Evolutionary conservation across 2,329 filamentous ascomycete species (phyloP).

Genomic region (Ceratocystis papillata): DNA sequence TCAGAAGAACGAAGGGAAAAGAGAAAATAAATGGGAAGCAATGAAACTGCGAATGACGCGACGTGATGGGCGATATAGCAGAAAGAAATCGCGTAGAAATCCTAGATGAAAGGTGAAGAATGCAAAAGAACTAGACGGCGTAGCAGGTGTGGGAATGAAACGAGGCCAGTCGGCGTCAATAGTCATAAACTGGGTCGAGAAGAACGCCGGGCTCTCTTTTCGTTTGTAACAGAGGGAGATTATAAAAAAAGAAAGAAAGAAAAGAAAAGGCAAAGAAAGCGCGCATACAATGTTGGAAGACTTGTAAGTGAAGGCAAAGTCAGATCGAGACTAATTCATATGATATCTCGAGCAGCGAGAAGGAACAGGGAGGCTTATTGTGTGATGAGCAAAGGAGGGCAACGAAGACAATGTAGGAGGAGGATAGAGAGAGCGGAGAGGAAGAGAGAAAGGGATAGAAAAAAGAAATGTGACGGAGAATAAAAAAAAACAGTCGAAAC

Average conservation of each 20-base stretch:
- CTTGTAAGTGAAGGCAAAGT: not conserved
- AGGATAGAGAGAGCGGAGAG: not conserved
- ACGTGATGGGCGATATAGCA: not conserved
- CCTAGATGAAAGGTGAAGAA: slow-evolving; percentile 6
- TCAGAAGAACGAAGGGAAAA: not conserved
- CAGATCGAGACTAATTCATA: not conserved
- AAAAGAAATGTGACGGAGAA: slow-evolving; percentile 7
- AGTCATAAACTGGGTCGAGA: not conserved
- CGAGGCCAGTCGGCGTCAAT: not conserved
- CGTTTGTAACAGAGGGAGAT: not conserved
- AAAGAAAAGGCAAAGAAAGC: slow-evolving; percentile 9
- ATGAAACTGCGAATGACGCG: slow-evolving; percentile 11
- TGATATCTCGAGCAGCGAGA: not conserved
- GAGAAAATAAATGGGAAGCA: not conserved
- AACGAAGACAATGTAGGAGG: slow-evolving; percentile 4
- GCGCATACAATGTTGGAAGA: not conserved
- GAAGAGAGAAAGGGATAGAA: slow-evolving; percentile 7
- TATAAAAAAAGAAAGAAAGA: slow-evolving; percentile 9
- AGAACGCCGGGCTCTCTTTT: slow-evolving; percentile 8
- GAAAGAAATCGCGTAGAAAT: slow-evolving; percentile 4
- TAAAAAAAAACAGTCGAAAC: slow-evolving; percentile 16
- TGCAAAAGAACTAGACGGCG: slow-evolving; percentile 10
- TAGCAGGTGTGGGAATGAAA: slow-evolving; percentile 3
- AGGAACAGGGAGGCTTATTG: not conserved
- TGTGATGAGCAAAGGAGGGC: not conserved